Evolutionary conservation across 495 filamentous ascomycete genomes (phyloP).

Genomic region (Penicillium pulvis): DNA sequence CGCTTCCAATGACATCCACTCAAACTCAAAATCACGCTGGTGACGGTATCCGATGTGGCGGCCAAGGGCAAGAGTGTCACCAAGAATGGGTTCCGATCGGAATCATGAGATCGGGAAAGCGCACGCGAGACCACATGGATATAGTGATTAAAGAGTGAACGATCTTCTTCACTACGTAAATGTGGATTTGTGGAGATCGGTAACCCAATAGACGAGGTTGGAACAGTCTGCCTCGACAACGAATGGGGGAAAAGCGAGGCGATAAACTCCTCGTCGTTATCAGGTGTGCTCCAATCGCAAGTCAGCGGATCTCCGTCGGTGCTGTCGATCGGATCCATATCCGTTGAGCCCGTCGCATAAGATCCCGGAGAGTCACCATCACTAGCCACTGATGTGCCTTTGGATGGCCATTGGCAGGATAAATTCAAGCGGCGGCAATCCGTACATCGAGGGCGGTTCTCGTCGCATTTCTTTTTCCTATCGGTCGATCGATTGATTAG

Average conservation of each 20-base stretch:
- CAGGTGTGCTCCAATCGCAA: constrained; percentile 8
- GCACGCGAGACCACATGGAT: constrained; percentile 30
- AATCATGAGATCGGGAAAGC: constrained; percentile 27
- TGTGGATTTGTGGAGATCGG: constrained; percentile 24
- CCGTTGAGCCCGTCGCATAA: constrained; percentile 10
- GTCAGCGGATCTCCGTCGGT: constrained; percentile 18
- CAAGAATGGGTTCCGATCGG: constrained; percentile 32
- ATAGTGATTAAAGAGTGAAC: constrained; percentile 34
- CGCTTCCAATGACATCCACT: constrained; percentile 35
- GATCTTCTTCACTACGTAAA: constrained; percentile 28
- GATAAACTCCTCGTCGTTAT: constrained; percentile 25
- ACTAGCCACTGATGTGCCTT: neutral
- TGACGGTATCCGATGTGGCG: constrained; percentile 28
- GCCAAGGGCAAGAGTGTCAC: constrained; percentile 30
- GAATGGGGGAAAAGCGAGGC: constrained; percentile 28
- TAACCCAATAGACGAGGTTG: constrained; percentile 1
- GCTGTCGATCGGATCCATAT: constrained; percentile 11
- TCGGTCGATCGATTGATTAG: neutral
- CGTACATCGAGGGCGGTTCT: constrained; percentile 26
- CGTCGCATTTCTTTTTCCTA: constrained; percentile 36
- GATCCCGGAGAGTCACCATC: neutral
- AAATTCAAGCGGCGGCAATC: constrained; percentile 33
- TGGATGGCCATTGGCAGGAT: constrained; percentile 24
- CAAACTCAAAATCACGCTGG: constrained; percentile 29
- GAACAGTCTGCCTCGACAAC: neutral